A percentile compares a stretch with the other conserved stretches of the same genome.
Evolutionary conservation across 2,329 filamentous ascomycete species (phyloP).

Genomic region (Arthrobotrys sinensis): DNA sequence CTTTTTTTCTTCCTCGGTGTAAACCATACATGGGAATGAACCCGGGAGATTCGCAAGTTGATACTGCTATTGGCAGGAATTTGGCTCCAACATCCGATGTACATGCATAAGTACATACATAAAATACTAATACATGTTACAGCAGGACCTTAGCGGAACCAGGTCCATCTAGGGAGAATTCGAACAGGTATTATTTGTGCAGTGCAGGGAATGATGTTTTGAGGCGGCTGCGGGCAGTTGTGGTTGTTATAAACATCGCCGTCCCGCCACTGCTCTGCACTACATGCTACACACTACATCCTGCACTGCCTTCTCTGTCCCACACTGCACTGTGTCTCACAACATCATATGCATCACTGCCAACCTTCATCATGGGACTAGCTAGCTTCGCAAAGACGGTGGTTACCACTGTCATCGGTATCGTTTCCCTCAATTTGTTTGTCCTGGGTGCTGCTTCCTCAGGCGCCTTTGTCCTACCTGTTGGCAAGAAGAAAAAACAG

Average conservation of each 20-base stretch:
- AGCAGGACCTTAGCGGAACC: no score
- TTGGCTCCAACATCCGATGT: not conserved
- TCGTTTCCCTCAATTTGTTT: constrained; percentile 44
- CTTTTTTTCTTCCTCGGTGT: not conserved
- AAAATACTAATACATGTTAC: not conserved
- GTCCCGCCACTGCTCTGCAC: no score
- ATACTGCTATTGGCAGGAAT: constrained; percentile 23
- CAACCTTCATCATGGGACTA: constrained; percentile 43
- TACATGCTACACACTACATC: no score
- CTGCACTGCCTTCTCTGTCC: no score
- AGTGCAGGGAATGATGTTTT: no score
- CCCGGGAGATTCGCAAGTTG: not conserved
- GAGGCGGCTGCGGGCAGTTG: no score
- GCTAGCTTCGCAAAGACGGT: constrained; percentile 28
- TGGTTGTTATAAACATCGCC: no score
- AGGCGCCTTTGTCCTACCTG: constrained; percentile 48
- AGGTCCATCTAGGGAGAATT: no score
- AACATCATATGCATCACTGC: not conserved
- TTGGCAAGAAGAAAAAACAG: constrained; percentile 56
- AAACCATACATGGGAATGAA: not conserved
- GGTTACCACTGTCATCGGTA: constrained; percentile 31
- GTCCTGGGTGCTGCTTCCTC: constrained; percentile 37
- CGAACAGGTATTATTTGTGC: no score
- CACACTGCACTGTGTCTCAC: no score
- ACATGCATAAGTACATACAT: not conserved